Evolutionary conservation across 768 basidiomycete genomes (phyloP), one percentile per base, ranked within the genome.

Genomic region (Rubroboletus pulcherrimus): DNA sequence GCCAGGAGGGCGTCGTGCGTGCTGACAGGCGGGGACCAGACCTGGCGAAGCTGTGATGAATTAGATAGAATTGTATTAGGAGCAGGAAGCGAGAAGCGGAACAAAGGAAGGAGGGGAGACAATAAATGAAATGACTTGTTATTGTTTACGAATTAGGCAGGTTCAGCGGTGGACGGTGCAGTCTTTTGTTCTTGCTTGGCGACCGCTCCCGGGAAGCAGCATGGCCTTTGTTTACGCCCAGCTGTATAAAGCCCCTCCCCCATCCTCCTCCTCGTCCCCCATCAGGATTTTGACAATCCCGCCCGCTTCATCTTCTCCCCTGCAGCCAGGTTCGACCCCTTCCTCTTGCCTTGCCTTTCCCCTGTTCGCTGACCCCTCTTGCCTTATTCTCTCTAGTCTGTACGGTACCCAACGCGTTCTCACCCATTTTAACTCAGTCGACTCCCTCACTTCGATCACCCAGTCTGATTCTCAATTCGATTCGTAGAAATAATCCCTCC

Each of bases 1-100:
- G 86, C 26, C 91, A 93, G 66, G 91, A 92, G 74, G 91, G 90
- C 7, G 86, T 90, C 8, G 76, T 89, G 40, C 80, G 89, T 40
- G 84, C 83, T 31, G 74, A 80, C 60, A 72, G 77, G 59, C 76
- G 78, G 57, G 78, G 74, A 12, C 78, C 78, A 14, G 69, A 69
- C 54, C 54, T 51, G 44, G 61, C 62, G 51, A 68, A 63, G 57
- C 51, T 65, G 52, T 68, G 47, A 54, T 52, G 37, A 45, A 46
- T 52, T 40, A 47, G 44, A 55, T 55, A 42, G 53, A 59, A 58
- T 29, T 59, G 56, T 50, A 53, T 49, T 49, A 40, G 46, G 55
- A 38, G 37, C 9, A 49, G n/a, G 59, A 57, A 62, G 50, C 57
- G 54, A 59, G 54, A 49, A 54, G 59, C 53, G 48, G 63, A 60